Percentiles rank a stretch among this genome's conserved stretches.
Conservation (phyloP, 2,329 filamentous ascomycete genomes). For the Penicillium sp. region DNA sequence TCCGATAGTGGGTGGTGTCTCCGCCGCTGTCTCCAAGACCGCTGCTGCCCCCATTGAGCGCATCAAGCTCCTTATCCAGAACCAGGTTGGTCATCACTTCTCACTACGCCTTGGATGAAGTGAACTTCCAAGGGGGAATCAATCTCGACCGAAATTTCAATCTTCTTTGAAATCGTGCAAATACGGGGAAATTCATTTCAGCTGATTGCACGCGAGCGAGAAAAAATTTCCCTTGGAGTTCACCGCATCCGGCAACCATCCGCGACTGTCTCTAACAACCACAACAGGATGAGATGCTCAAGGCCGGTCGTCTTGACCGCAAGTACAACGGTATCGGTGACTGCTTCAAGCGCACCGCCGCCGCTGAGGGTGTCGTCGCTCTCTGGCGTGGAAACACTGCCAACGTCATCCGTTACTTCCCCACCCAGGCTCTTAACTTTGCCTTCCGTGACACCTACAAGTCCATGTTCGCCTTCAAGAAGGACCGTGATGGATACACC, state of each 20-base stretch:
- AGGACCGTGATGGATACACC: slow-evolving; percentile 96
- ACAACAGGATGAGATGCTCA: slow-evolving; percentile 97
- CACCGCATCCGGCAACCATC: slow-evolving; percentile 2
- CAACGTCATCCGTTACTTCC: slow-evolving; percentile 99
- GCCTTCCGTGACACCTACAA: slow-evolving; percentile 99
- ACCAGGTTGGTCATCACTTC: slow-evolving; percentile 74
- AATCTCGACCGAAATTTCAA: not conserved
- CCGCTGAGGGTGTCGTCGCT: slow-evolving; percentile 88
- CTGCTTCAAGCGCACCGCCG: slow-evolving; percentile 91
- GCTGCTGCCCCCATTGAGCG: slow-evolving; percentile 99
- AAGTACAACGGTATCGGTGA: slow-evolving; percentile 93
- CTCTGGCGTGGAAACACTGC: slow-evolving; percentile 99
- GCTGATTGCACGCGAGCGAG: slow-evolving; percentile 4
- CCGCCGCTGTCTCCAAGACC: slow-evolving; percentile 99
- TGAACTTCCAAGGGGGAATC: not conserved
- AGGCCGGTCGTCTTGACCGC: slow-evolving; percentile 95
- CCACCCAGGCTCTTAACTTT: slow-evolving; percentile 99
- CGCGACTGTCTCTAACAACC: slow-evolving; percentile 11
- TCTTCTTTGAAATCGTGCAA: not conserved
- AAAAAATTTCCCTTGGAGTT: slow-evolving; percentile 17
- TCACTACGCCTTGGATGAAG: slow-evolving; percentile 2
- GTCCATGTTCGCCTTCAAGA: slow-evolving; percentile 99
- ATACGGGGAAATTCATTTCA: not conserved
- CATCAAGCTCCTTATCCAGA: slow-evolving; percentile 99
- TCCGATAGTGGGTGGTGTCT: slow-evolving; percentile 94